A percentile compares a stretch with the other conserved stretches of the same genome.
These are phyloP conservation scores for Singerocomus inundabilis DNA, from an alignment of 1,284 basidiomycete genomes.

Conservation along the genomic window DNA sequence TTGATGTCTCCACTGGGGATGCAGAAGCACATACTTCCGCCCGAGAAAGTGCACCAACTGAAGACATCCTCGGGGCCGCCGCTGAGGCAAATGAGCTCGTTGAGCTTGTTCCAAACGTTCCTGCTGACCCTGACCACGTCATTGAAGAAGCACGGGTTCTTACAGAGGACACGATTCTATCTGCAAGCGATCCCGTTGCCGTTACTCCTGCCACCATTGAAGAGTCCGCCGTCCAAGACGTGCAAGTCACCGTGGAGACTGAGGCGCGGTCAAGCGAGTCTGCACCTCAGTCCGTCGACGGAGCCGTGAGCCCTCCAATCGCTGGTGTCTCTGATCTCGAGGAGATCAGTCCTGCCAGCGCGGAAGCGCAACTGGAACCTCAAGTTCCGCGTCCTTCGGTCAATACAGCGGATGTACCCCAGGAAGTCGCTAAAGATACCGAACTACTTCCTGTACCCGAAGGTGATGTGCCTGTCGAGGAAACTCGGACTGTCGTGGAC, in stretches of 20 bases:
- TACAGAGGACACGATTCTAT: neutral
- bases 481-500: neutral
- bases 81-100: neutral
- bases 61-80: neutral
- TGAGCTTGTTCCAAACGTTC: neutral
- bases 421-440: neutral
- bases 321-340: slow-evolving; percentile 1
- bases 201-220: slow-evolving; percentile 4
- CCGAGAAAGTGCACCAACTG: neutral
- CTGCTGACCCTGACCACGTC: neutral
- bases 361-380: neutral
- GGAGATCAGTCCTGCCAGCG: slow-evolving; percentile 1
- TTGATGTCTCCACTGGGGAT: neutral
- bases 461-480: neutral
- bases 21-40: neutral
- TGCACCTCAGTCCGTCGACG: slow-evolving; percentile 13
- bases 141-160: neutral
- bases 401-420: neutral
- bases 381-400: neutral
- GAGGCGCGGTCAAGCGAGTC: slow-evolving; percentile 4
- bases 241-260: slow-evolving; percentile 2
- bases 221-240: slow-evolving; percentile 2
- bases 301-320: neutral
- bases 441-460: neutral
- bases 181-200: slow-evolving; percentile 1